phyloP scores from a whole-genome alignment of 2,329 filamentous ascomycete genomes.

The Lecanoromycetidae sp. region DNA sequence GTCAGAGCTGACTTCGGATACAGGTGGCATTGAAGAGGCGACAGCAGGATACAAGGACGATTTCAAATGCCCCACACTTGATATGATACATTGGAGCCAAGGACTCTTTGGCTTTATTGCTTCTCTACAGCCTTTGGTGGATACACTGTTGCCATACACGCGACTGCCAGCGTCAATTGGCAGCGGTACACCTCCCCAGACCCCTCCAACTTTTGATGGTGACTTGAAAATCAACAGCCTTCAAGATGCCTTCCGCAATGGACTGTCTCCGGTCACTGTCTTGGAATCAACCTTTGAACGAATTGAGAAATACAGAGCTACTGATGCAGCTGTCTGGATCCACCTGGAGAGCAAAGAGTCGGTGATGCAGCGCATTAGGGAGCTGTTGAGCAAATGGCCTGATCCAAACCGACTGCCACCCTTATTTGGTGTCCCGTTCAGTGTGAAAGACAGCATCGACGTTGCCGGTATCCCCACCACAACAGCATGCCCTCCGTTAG shows the following conservation, averaged over 20 bases:
- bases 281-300: conserved; percentile 35
- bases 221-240: conserved; percentile 20
- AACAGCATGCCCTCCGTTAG: conserved; percentile 36
- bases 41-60: conserved; percentile 26
- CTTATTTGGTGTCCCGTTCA: conserved; percentile 39
- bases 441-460: conserved; percentile 39
- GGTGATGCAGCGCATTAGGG: conserved; percentile 30
- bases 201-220: conserved; percentile 28
- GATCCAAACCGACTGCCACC: conserved; percentile 33
- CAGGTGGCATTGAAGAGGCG: conserved; percentile 30
- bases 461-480: conserved; percentile 35
- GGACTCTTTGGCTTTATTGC: conserved; percentile 28
- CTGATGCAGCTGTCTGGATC: conserved; percentile 43
- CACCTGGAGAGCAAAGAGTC: conserved; percentile 31
- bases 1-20: conserved; percentile 1
- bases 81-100: conserved; percentile 29
- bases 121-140: conserved; percentile 20
- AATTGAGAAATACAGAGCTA: conserved; percentile 37
- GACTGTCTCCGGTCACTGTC: conserved; percentile 34
- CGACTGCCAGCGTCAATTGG: conserved; percentile 12
- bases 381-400: conserved; percentile 30
- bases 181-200: conserved; percentile 20
- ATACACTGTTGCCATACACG: conserved; percentile 17
- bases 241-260: conserved; percentile 20
- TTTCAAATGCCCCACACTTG: conserved; percentile 28